Evolutionary conservation across 2,329 filamentous ascomycete species (phyloP).

Genomic region (Pseudogymnoascus sp.): DNA sequence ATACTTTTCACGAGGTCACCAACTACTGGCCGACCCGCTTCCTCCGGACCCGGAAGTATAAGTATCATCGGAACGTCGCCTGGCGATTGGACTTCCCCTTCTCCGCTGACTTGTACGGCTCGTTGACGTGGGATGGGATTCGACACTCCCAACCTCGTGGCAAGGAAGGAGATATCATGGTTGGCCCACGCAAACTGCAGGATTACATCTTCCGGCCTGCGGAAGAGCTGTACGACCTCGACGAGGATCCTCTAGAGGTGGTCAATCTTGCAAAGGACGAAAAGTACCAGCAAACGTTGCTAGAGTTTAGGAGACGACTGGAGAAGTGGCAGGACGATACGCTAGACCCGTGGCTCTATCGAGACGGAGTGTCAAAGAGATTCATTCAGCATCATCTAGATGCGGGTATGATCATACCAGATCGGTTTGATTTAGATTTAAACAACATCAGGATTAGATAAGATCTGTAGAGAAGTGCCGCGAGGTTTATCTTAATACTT

Average conservation of each 20-base stretch:
- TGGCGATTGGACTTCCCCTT: conserved; percentile 44
- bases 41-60: conserved; percentile 36
- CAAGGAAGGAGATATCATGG: conserved; percentile 21
- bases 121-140: conserved; percentile 37
- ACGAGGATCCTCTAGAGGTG: conserved; percentile 38
- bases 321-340: conserved; percentile 15
- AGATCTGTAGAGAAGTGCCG: neutral
- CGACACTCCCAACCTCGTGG: conserved; percentile 27
- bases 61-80: conserved; percentile 43
- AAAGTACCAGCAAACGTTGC: conserved; percentile 27
- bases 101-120: conserved; percentile 38
- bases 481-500: neutral
- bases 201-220: conserved; percentile 37
- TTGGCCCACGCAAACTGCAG: conserved; percentile 34
- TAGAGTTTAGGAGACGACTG: conserved; percentile 22
- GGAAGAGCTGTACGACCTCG: conserved; percentile 41
- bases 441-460: conserved; percentile 10
- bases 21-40: conserved; percentile 45
- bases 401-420: conserved; percentile 12
- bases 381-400: conserved; percentile 14
- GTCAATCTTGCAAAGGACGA: conserved; percentile 34
- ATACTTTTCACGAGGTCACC: conserved; percentile 43
- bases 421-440: conserved; percentile 14
- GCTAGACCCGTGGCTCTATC: conserved; percentile 13
- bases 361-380: conserved; percentile 12